These are phyloP conservation scores for Scheffersomyces insectosa DNA, from an alignment of 1,139 yeast species.

Conservation along the genomic window DNA sequence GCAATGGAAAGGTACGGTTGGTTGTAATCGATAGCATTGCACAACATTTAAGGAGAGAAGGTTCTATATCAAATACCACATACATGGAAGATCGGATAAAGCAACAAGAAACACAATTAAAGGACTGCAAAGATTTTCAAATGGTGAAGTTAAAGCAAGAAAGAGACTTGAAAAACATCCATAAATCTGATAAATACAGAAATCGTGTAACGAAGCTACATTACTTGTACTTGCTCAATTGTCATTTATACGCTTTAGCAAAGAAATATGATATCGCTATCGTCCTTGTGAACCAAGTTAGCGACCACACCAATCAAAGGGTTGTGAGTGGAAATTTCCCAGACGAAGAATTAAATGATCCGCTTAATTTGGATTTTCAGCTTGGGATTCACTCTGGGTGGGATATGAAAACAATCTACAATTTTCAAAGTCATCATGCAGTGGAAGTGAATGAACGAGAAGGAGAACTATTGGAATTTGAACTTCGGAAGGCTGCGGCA, in stretches of 20 bases:
- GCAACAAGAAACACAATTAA: slow-evolving; percentile 22
- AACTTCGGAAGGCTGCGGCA: background rate
- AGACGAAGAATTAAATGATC: slow-evolving; percentile 21
- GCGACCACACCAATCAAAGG: slow-evolving; percentile 41
- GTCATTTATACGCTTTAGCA: slow-evolving; percentile 54
- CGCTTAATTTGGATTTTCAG: slow-evolving; percentile 65
- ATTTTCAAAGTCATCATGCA: slow-evolving; percentile 10
- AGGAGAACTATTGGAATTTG: slow-evolving; percentile 2
- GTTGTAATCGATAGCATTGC: slow-evolving; percentile 83
- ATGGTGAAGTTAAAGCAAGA: slow-evolving; percentile 27
- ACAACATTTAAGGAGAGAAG: slow-evolving; percentile 75
- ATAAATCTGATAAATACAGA: slow-evolving; percentile 29
- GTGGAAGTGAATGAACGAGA: slow-evolving; percentile 2
- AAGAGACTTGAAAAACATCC: slow-evolving; percentile 27
- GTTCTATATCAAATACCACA: slow-evolving; percentile 34
- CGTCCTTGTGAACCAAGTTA: slow-evolving; percentile 78
- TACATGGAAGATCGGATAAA: slow-evolving; percentile 25
- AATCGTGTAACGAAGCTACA: slow-evolving; percentile 36
- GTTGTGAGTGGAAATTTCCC: slow-evolving; percentile 7
- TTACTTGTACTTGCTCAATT: slow-evolving; percentile 47
- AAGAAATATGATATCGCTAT: slow-evolving; percentile 54
- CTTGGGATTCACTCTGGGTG: slow-evolving; percentile 76
- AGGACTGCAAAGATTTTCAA: slow-evolving; percentile 16
- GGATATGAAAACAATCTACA: slow-evolving; percentile 45
- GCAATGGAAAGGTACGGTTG: slow-evolving; percentile 42